Evolutionary conservation across 805 yeast species (phyloP).

Genomic region (Metschnikowia reukaufii): DNA sequence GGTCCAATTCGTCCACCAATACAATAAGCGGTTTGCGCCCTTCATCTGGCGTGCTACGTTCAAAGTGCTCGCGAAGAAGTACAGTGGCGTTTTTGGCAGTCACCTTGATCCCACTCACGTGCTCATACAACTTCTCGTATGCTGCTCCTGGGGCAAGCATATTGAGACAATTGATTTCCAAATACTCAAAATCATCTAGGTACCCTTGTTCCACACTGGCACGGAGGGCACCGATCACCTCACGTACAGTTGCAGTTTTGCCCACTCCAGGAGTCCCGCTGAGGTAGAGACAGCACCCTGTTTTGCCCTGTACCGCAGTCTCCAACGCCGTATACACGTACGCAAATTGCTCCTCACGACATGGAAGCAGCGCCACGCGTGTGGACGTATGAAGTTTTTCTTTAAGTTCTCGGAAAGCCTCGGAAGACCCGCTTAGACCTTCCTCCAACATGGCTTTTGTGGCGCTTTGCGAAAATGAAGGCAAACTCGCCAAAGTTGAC

Average conservation of each 20-base stretch:
- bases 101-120: constrained; percentile 56
- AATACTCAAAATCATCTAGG: constrained; percentile 55
- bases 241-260: constrained; percentile 89
- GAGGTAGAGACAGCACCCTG: constrained; percentile 84
- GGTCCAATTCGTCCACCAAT: constrained; percentile 90
- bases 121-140: constrained; percentile 81
- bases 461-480: constrained; percentile 25
- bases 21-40: constrained; percentile 60
- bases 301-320: constrained; percentile 62
- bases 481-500: constrained; percentile 20
- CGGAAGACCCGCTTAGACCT: constrained; percentile 26
- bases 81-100: constrained; percentile 65
- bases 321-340: constrained; percentile 68
- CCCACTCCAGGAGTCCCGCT: constrained; percentile 99
- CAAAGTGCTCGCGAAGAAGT: constrained; percentile 69
- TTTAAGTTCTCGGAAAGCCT: constrained; percentile 38
- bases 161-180: constrained; percentile 91
- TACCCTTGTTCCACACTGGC: constrained; percentile 28
- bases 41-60: constrained; percentile 20
- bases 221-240: constrained; percentile 71
- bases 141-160: constrained; percentile 76
- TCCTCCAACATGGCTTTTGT: too few species aligned
- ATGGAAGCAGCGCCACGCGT: constrained; percentile 61
- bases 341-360: constrained; percentile 81
- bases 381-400: constrained; percentile 46